These are phyloP conservation scores for Parmales sp. DNA, from an alignment of 108 stramenopile genomes.

Conservation along the genomic window DNA sequence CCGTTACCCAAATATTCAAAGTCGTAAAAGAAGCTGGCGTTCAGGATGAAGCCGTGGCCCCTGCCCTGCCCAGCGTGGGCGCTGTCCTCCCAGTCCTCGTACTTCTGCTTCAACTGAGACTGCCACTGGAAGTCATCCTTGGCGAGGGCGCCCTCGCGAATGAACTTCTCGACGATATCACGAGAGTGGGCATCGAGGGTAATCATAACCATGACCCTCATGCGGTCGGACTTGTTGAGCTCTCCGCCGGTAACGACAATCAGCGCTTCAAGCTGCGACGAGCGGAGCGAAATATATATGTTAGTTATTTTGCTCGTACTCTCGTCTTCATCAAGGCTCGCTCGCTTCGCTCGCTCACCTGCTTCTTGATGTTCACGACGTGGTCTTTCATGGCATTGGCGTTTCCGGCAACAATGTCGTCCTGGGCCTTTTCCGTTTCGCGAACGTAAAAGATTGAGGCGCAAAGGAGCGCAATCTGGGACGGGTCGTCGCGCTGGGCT, in stretches of 20 bases:
- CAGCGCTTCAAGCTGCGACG: conserved; percentile 44
- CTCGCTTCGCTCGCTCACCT: no score
- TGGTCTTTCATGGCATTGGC: conserved; percentile 32
- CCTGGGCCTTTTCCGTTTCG: conserved; percentile 43
- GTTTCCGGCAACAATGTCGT: conserved; percentile 19
- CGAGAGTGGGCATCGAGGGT: conserved; percentile 57
- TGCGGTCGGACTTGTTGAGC: conserved; percentile 43
- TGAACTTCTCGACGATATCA: conserved; percentile 45
- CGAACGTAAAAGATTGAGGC: conserved; percentile 45
- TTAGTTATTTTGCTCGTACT: no score
- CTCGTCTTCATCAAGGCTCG: no score
- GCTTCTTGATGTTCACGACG: conserved; percentile 25
- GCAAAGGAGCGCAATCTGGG: conserved; percentile 44
- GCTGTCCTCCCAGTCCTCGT: background rate
- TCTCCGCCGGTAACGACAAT: conserved; percentile 41
- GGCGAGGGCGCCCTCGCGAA: conserved; percentile 30
- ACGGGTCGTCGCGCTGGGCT: conserved; percentile 23
- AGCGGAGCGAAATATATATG: no score
- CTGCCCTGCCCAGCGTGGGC: background rate
- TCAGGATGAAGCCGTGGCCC: conserved; percentile 22
- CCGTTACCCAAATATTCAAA: conserved; percentile 64
- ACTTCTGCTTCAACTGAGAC: conserved; percentile 50
- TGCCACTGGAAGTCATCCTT: conserved; percentile 51
- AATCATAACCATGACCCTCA: conserved; percentile 49
- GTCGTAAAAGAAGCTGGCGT: conserved; percentile 48